These are phyloP conservation scores for Sesbania bispinosa DNA, from an alignment of 306 rosid genomes.

Conservation along the genomic window DNA sequence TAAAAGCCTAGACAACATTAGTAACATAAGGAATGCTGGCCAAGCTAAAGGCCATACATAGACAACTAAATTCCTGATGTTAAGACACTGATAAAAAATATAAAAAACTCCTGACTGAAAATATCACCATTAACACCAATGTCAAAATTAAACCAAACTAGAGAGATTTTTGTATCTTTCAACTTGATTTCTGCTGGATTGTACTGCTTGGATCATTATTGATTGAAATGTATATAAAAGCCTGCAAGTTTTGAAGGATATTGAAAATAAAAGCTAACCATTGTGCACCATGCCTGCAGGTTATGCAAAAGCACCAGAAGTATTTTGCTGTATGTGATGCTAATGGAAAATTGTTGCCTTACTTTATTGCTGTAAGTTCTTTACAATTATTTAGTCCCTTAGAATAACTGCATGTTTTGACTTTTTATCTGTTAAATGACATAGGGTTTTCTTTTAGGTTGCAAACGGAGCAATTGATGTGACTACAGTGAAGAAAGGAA, in stretches of 20 bases:
- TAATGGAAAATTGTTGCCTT: constrained; percentile 67
- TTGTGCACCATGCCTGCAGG: constrained; percentile 47
- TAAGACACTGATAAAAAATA: not conserved
- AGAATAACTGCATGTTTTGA: constrained; percentile 3
- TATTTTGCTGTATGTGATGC: constrained; percentile 72
- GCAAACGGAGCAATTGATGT: constrained; percentile 87
- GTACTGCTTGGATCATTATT: not conserved
- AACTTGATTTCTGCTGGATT: not conserved
- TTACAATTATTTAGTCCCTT: constrained; percentile 3
- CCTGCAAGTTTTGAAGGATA: not conserved
- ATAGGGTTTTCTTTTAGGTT: constrained; percentile 47
- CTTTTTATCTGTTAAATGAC: constrained; percentile 13
- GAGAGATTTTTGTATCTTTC: not conserved
- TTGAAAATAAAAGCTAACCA: constrained; percentile 17
- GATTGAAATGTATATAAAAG: not conserved
- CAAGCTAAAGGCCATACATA: not conserved
- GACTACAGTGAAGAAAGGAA: constrained; percentile 73
- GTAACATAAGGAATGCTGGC: not conserved
- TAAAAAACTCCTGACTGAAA: not conserved
- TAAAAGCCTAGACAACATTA: not conserved
- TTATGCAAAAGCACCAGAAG: constrained; percentile 98
- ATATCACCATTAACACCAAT: not conserved
- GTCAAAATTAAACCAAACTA: constrained; percentile 2
- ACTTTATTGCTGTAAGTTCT: constrained; percentile 81
- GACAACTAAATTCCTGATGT: not conserved